Conservation (phyloP, 345 rosid species). For the Carallia pectinifolia region DNA sequence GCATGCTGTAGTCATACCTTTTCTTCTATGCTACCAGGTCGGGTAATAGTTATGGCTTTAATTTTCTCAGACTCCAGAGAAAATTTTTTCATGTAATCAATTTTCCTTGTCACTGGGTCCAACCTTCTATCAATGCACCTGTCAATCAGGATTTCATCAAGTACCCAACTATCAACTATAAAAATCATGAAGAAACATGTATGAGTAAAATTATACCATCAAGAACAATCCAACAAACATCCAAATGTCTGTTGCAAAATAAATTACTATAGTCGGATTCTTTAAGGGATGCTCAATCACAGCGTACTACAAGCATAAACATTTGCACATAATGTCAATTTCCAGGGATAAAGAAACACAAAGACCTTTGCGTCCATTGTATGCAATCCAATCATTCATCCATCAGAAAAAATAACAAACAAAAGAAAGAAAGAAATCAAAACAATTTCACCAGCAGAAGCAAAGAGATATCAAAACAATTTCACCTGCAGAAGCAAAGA, state of each 20-base stretch:
- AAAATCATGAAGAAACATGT: slow-evolving; percentile 16
- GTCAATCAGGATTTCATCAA: slow-evolving; percentile 80
- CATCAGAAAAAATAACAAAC: too few species aligned
- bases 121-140: slow-evolving; percentile 88
- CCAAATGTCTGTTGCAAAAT: too few species aligned
- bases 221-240: too few species aligned
- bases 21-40: slow-evolving; percentile 84
- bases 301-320: too few species aligned
- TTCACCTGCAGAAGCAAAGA: not conserved
- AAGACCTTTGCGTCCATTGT: too few species aligned
- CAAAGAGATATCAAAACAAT: not conserved
- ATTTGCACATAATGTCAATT: too few species aligned
- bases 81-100: slow-evolving; percentile 61
- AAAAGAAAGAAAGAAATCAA: too few species aligned
- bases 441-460: not conserved
- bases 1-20: slow-evolving; percentile 39
- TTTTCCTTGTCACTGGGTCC: slow-evolving; percentile 73
- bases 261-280: too few species aligned
- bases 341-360: too few species aligned
- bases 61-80: slow-evolving; percentile 72
- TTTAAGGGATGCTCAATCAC: too few species aligned
- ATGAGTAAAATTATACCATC: not conserved
- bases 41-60: slow-evolving; percentile 69
- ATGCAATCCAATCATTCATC: too few species aligned
- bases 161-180: slow-evolving; percentile 58